Evolutionary conservation across 2,329 filamentous ascomycete genomes (phyloP), one percentile per base, ranked within the genome.

Genomic region (Fusarium fujikuroi): DNA sequence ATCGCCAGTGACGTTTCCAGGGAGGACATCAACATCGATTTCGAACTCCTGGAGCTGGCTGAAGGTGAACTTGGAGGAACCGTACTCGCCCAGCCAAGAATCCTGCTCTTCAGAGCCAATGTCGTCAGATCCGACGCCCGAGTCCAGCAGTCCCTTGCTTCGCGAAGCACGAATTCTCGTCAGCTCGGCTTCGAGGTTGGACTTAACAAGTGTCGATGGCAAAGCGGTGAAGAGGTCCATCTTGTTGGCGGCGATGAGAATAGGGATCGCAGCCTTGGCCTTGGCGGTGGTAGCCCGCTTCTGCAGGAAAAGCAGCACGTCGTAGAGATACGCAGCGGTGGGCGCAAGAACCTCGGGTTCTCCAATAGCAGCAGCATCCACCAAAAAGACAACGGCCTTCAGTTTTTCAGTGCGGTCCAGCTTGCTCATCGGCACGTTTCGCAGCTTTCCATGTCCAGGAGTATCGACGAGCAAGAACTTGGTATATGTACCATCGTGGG

Each of bases 171-270:
- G 89, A 59, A 98, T 92, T 56, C 92, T 90, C 32, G 91, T 90
- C 68, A 98, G 90, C 81, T 98, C 95, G 18, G 87, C 86, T 83
- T 98, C 95, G 19, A 99, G 85, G 72, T 89, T 90, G 60, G 87
- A 87, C 81, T 90, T 92, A 66, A 98, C 93, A 37, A 97, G 86
- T 10, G 89, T 87, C 0, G 93, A 89, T 0, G 96, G 96, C 58
- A 98, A 84, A 12, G 95, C 94, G 0, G 96, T 98, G 81, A 99
- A 99, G 2, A 99, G 87, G 81, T 99, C 96, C 80, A 95, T 89
- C 87, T 99, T 99, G 83, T 98, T 99, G 60, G 95, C 95, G 4
- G 95, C 95, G 39, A 99, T 86, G 40, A 99, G 87, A 12, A 99
- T 87, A 0, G 93, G 91, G 14, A 96, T 87, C 50, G 87, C 73